Evolutionary conservation across 192 early-diverging fungal species (phyloP), one percentile per base, ranked within the genome.

Genomic region (Bifiguratus adelaidae): DNA sequence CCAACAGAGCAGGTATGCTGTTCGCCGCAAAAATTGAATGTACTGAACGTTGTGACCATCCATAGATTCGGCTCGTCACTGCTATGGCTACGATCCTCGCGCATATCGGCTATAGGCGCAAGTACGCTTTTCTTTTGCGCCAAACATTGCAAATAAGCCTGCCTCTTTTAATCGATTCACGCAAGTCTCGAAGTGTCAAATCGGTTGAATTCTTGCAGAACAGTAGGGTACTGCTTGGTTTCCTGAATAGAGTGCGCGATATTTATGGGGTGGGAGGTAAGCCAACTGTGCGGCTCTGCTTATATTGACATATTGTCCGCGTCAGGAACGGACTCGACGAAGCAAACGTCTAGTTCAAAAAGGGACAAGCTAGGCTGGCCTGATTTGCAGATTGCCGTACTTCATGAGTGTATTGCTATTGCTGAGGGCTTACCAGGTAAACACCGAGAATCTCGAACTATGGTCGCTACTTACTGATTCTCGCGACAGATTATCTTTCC

Each of bases 111-210:
- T 69, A 68, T 30, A 35, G 59, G 18, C 44, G 80, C 22, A 86
- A 87, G 50, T 80, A 87, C 44, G 76, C 80, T 1, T 83, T 86
- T 55, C 84, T 79, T 44, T 58, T 86, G 46, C 67, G 82, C 6
- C 74, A 81, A 57, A 78, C 71, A 13, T 50, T 60, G 7, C 59
- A 58, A 3, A 58, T 70, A 51, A 66, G 65, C 48, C 34, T 60
- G 33, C 68, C 68, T 7, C 41, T 70, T 7, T 16, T 70, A 24
- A 50, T 56, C 18, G 58, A 66, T 27, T 51, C 63, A 7, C 58
- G 70, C 30, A 41, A 60, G 56, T 25, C 56, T 29, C 35, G 59
- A 13, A 51, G 48, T 8, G 48, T 1, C 63, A 60, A 34, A 13
- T 15, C 32, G 0, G 32, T 34, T 34, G n/a, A 34, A 49, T 47